These are phyloP conservation scores for Naematelia encephala DNA, from an alignment of 768 basidiomycete species.

Conservation along the genomic window DNA sequence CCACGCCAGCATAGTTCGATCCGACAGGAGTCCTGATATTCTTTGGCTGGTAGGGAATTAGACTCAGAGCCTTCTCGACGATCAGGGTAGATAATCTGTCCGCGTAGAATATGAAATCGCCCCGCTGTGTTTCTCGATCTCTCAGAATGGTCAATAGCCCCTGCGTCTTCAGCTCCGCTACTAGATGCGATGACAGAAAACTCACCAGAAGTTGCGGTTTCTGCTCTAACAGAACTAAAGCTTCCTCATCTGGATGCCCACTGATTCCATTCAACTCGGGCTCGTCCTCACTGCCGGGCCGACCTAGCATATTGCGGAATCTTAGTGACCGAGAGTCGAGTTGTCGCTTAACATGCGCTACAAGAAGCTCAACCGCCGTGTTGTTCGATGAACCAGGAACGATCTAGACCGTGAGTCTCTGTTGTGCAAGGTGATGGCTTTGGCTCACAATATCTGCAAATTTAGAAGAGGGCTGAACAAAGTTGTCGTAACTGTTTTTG, in stretches of 20 bases:
- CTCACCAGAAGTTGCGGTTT: slow-evolving; percentile 75
- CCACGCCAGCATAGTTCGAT: slow-evolving; percentile 60
- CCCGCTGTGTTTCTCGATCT: slow-evolving; percentile 64
- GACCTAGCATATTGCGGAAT: slow-evolving; percentile 71
- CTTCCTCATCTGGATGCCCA: slow-evolving; percentile 33
- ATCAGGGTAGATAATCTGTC: slow-evolving; percentile 81
- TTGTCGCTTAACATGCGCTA: slow-evolving; percentile 81
- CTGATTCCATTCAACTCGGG: slow-evolving; percentile 27
- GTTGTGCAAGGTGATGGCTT: not conserved
- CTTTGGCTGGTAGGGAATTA: slow-evolving; percentile 65
- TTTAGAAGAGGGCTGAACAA: slow-evolving; percentile 79
- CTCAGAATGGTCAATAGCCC: slow-evolving; percentile 86
- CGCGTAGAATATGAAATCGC: slow-evolving; percentile 89
- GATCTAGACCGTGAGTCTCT: slow-evolving; percentile 58
- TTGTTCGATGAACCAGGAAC: slow-evolving; percentile 89
- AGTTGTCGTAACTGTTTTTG: slow-evolving; percentile 91
- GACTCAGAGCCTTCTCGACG: slow-evolving; percentile 76
- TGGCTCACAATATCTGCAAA: slow-evolving; percentile 77
- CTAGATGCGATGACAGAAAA: not conserved
- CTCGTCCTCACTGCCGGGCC: slow-evolving; percentile 28
- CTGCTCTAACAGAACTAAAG: slow-evolving; percentile 67
- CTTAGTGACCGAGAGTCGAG: slow-evolving; percentile 71
- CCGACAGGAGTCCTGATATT: slow-evolving; percentile 67
- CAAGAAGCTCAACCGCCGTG: slow-evolving; percentile 88
- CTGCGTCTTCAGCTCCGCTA: slow-evolving; percentile 52